Percentiles rank a stretch among this genome's conserved stretches.
phyloP scores from a whole-genome alignment of 1,284 basidiomycete species.

The Lignosus rhinocerotis region DNA sequence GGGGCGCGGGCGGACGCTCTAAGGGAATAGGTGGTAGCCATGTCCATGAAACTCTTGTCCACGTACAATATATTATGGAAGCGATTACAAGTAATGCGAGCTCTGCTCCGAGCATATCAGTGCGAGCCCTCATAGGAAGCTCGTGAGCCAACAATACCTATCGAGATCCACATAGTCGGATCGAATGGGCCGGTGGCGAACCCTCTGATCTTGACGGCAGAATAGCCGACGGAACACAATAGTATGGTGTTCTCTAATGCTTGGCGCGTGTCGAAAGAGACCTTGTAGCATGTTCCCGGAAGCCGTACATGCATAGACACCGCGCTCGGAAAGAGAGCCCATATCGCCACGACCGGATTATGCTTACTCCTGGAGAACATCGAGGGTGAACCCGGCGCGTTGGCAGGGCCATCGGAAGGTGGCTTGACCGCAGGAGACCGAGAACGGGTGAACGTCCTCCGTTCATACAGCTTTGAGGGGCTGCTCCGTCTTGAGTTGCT shows the following conservation, averaged over 20 bases:
- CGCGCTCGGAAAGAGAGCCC: conserved; percentile 44
- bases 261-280: conserved; percentile 57
- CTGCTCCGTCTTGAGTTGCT: conserved; percentile 30
- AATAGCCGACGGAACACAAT: conserved; percentile 52
- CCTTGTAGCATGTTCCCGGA: conserved; percentile 43
- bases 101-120: conserved; percentile 43
- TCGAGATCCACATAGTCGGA: conserved; percentile 43
- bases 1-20: conserved; percentile 26
- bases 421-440: conserved; percentile 51
- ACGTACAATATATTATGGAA: conserved; percentile 64
- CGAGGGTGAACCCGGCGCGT: conserved; percentile 33
- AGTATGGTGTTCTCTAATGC: conserved; percentile 57
- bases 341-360: conserved; percentile 19
- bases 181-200: conserved; percentile 24
- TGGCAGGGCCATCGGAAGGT: conserved; percentile 27
- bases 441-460: conserved; percentile 54
- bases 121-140: neutral
- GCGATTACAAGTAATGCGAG: conserved; percentile 55
- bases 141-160: conserved; percentile 34
- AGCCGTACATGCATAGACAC: conserved; percentile 44
- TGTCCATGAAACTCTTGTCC: conserved; percentile 54
- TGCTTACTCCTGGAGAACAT: conserved; percentile 30
- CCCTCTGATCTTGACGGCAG: conserved; percentile 33
- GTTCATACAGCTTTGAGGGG: conserved; percentile 25
- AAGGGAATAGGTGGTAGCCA: conserved; percentile 28